Base-by-base conservation (phyloP, 169 alveolate genomes). In the Cryptosporidium sp. region DNA sequence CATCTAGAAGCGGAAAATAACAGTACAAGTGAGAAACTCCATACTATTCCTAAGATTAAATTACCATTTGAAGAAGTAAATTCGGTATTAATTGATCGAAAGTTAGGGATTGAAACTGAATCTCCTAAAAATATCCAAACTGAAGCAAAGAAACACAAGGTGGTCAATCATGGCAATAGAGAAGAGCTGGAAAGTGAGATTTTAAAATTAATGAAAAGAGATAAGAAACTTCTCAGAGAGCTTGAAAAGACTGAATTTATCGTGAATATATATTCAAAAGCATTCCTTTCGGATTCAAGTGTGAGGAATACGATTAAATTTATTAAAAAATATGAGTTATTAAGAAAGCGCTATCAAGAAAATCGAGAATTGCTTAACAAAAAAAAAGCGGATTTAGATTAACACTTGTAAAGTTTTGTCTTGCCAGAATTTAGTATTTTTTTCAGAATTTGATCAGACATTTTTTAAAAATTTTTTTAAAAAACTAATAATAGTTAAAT, bases 201-300 rank as follows among this genome's bases (percentile, higher is more conserved):
- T 9, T 37, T 10, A 6, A 8, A 10, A 35, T 29, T 65, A n/a
- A n/a, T 33, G 33, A 65, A 35, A 12, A 65, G 31, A 16, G 71
- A 33, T 23, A 65, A 65, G 26, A 26, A 35, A n/a, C 50, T 65
- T 33, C 21, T 33, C 50, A 65, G 16, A 4, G 50, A 65, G 71
- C 71, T 65, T 31, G 71, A 65, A 65, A 23, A 9, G 29, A 31
- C 6, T 31, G 71, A 65, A 35, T 65, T 65, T 0, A 35, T 14
- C 9, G 50, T 33, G 26, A 65, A 65, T 21, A 33, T 65, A 16
- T 65, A 65, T 33, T 65, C 71, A 31, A 65, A 65, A 16, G 71
- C 41, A 37, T 65, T 65, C 26, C 71, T 65, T 65, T 33, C 71
- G 5, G 52, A 35, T 26, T 31, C 50, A 35, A 65, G 71, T 21